Evolutionary conservation across 352 stramenopile species (phyloP).

Genomic region (Globisporangium nunn): DNA sequence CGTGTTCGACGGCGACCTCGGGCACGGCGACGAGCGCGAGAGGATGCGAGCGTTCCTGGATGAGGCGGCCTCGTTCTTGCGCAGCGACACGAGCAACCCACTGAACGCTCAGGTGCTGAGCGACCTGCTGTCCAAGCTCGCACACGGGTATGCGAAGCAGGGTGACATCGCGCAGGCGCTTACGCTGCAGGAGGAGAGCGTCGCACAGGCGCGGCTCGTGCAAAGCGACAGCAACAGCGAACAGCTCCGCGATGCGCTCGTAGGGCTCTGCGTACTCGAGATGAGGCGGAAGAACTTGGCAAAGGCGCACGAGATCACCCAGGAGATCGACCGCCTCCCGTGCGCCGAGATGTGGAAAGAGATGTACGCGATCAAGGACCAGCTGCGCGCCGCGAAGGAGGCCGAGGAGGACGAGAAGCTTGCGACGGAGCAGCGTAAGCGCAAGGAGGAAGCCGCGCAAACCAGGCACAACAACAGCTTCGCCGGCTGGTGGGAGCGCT

Average conservation of each 20-base stretch:
- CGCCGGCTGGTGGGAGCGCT: slow-evolving; percentile 12
- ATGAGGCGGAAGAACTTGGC: slow-evolving; percentile 32
- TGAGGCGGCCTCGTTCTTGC: slow-evolving; percentile 21
- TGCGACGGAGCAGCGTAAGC: slow-evolving; percentile 3
- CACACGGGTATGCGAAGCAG: slow-evolving; percentile 18
- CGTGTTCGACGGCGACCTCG: slow-evolving; percentile 13
- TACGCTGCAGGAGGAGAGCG: slow-evolving; percentile 27
- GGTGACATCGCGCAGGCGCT: slow-evolving; percentile 23
- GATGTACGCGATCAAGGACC: slow-evolving; percentile 31
- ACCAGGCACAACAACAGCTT: slow-evolving; percentile 8
- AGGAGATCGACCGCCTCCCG: slow-evolving; percentile 34
- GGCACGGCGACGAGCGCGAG: slow-evolving; percentile 16
- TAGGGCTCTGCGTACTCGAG: slow-evolving; percentile 49
- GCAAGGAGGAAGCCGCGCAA: neutral
- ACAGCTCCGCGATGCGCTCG: slow-evolving; percentile 34
- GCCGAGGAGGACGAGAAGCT: slow-evolving; percentile 1
- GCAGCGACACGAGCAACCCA: slow-evolving; percentile 10
- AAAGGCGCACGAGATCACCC: slow-evolving; percentile 25
- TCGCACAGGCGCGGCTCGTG: slow-evolving; percentile 13
- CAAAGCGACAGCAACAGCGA: slow-evolving; percentile 13
- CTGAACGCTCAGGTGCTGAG: slow-evolving; percentile 9
- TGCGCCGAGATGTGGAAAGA: slow-evolving; percentile 23
- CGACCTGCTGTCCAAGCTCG: slow-evolving; percentile 25
- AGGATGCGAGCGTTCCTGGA: slow-evolving; percentile 16
- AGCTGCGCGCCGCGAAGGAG: slow-evolving; percentile 18